Percentiles rank a stretch among this genome's conserved stretches.
Conservation (phyloP, 257 asterid genomes). For the Coffea canephora region DNA sequence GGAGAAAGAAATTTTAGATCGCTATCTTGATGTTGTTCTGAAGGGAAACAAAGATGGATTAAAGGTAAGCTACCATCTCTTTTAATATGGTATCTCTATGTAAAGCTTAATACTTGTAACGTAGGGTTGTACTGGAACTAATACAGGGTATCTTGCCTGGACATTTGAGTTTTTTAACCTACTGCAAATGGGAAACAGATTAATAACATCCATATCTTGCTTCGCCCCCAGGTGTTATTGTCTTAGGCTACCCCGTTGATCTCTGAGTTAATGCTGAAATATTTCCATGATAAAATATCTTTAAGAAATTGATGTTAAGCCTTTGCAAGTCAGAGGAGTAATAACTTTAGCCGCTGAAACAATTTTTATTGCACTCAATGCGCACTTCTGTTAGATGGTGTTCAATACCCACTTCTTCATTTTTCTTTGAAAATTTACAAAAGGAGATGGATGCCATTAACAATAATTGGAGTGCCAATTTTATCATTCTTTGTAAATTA, state of each 20-base stretch:
- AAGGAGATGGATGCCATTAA: too few species aligned
- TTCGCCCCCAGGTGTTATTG: background rate
- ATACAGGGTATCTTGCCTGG: background rate
- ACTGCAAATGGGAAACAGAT: background rate
- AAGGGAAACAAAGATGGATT: slow-evolving; percentile 96
- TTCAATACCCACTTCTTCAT: too few species aligned
- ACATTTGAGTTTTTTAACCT: background rate
- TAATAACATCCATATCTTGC: background rate
- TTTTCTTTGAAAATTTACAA: too few species aligned
- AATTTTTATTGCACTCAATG: background rate
- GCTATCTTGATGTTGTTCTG: slow-evolving; percentile 89
- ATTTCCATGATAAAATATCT: background rate
- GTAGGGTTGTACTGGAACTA: background rate
- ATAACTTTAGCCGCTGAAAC: background rate
- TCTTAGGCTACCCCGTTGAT: background rate
- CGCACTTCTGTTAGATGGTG: too few species aligned
- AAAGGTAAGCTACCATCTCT: slow-evolving; percentile 49
- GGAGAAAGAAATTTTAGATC: slow-evolving; percentile 96
- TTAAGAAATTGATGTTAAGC: background rate
- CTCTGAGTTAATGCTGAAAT: background rate
- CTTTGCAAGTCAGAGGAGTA: background rate
- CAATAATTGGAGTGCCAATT: too few species aligned
- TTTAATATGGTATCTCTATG: background rate
- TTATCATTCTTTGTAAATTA: background rate
- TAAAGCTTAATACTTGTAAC: background rate